These are phyloP conservation scores for Blastobotrys terrestris DNA, from an alignment of 805 yeast species.

Conservation along the genomic window DNA sequence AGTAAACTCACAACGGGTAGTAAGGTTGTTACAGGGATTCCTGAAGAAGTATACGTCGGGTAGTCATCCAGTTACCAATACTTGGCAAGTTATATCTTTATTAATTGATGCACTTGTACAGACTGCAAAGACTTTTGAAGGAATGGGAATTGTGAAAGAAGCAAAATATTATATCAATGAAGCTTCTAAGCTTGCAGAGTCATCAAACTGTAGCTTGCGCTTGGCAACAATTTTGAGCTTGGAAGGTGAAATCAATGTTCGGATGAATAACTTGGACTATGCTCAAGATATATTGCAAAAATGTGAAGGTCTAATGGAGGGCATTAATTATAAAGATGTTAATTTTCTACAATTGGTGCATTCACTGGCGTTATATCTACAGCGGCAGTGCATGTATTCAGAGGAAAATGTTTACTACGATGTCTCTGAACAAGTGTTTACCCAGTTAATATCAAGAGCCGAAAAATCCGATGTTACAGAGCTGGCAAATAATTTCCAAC, in stretches of 20 bases:
- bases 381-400: constrained; percentile 9
- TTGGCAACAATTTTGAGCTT: constrained; percentile 7
- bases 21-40: constrained; percentile 10
- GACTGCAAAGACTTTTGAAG: constrained; percentile 13
- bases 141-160: constrained; percentile 11
- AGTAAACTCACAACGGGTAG: constrained; percentile 5
- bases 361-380: constrained; percentile 14
- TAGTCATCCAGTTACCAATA: not conserved
- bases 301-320: constrained; percentile 13
- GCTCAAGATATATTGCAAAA: constrained; percentile 9
- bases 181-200: constrained; percentile 11
- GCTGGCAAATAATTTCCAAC: not conserved
- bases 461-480: not conserved
- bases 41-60: constrained; percentile 1
- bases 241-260: constrained; percentile 12
- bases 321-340: constrained; percentile 7
- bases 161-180: constrained; percentile 14
- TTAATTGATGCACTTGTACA: constrained; percentile 10
- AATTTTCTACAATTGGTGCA: constrained; percentile 11
- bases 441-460: not conserved
- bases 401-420: constrained; percentile 16
- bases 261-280: constrained; percentile 10
- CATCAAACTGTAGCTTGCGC: constrained; percentile 6
- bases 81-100: constrained; percentile 9
- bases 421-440: constrained; percentile 12